Percentiles rank a stretch among this genome's conserved stretches.
These are phyloP conservation scores for Grosmannia serpens DNA, from an alignment of 2,329 filamentous ascomycete genomes.

Conservation along the genomic window DNA sequence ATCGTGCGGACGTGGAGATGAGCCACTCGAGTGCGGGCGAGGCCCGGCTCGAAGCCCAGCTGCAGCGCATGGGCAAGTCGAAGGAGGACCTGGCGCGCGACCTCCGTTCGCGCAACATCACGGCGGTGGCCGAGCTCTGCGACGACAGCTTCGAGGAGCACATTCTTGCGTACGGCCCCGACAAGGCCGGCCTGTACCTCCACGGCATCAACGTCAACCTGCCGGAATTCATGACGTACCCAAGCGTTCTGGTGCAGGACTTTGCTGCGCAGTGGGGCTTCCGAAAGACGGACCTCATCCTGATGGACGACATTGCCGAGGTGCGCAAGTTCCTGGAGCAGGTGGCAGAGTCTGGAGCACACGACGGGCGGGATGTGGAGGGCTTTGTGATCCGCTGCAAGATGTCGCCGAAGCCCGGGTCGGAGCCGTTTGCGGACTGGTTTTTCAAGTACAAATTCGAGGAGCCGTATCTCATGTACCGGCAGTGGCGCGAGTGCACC, in stretches of 20 bases:
- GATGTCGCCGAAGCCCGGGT: constrained; percentile 39
- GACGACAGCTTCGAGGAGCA: constrained; percentile 97
- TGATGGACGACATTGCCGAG: constrained; percentile 60
- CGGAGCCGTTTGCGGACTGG: constrained; percentile 68
- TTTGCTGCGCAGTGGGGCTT: constrained; percentile 94
- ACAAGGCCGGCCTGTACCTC: constrained; percentile 80
- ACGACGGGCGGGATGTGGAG: constrained; percentile 86
- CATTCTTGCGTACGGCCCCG: constrained; percentile 75
- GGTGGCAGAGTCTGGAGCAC: constrained; percentile 78
- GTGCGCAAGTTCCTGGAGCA: constrained; percentile 74
- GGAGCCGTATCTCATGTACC: constrained; percentile 96
- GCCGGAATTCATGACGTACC: constrained; percentile 82
- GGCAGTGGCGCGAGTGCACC: constrained; percentile 96
- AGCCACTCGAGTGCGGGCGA: constrained; percentile 84
- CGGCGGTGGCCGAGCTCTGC: constrained; percentile 89
- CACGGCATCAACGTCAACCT: constrained; percentile 94
- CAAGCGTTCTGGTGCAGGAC: constrained; percentile 68
- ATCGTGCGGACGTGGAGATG: constrained; percentile 54
- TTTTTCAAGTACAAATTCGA: constrained; percentile 99
- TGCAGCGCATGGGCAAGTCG: constrained; percentile 65
- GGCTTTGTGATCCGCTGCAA: constrained; percentile 93
- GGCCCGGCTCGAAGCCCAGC: constrained; percentile 67
- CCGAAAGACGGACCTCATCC: constrained; percentile 70
- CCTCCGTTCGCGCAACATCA: constrained; percentile 72
- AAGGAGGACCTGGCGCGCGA: constrained; percentile 66